These are phyloP conservation scores for Brasenia schreberi DNA, from an alignment of 164 flowering plant genomes.

Conservation along the genomic window DNA sequence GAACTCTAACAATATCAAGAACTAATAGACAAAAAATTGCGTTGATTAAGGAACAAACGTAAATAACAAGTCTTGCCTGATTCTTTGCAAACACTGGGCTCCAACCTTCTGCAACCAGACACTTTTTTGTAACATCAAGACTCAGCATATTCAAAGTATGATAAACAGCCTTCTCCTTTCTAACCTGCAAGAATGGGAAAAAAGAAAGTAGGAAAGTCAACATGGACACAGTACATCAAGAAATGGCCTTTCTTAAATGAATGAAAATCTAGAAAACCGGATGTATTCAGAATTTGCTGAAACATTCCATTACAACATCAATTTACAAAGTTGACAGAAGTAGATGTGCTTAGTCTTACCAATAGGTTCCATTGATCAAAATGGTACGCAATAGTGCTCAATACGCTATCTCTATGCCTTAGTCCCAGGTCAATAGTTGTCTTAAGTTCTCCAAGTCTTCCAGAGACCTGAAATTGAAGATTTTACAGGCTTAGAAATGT, in stretches of 20 bases:
- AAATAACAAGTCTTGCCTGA: slow-evolving; percentile 31
- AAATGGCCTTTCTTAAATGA: too few relatives aligned
- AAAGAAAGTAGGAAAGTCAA: neutral
- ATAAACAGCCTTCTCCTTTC: slow-evolving; percentile 74
- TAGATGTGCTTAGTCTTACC: slow-evolving; percentile 25
- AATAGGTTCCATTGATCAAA: slow-evolving; percentile 59
- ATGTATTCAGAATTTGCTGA: too few relatives aligned
- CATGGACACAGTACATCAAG: neutral
- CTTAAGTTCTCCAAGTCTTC: slow-evolving; percentile 54
- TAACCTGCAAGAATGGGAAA: slow-evolving; percentile 32
- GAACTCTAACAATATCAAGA: neutral
- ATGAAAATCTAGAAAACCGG: too few relatives aligned
- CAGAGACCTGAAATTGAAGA: slow-evolving; percentile 39
- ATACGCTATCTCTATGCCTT: slow-evolving; percentile 35
- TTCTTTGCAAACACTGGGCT: slow-evolving; percentile 79
- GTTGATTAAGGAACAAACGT: neutral
- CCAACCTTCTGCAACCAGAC: slow-evolving; percentile 99
- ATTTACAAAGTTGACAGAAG: neutral
- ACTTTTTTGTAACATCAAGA: slow-evolving; percentile 92
- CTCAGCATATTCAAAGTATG: slow-evolving; percentile 95
- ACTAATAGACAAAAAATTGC: neutral
- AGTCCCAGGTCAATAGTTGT: slow-evolving; percentile 71
- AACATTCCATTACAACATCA: neutral
- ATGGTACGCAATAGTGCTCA: slow-evolving; percentile 43
- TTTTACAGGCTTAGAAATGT: neutral